Evolutionary conservation across 2,329 filamentous ascomycete species (phyloP), one percentile per base, ranked within the genome.

Genomic region (Ophiostoma sp.): DNA sequence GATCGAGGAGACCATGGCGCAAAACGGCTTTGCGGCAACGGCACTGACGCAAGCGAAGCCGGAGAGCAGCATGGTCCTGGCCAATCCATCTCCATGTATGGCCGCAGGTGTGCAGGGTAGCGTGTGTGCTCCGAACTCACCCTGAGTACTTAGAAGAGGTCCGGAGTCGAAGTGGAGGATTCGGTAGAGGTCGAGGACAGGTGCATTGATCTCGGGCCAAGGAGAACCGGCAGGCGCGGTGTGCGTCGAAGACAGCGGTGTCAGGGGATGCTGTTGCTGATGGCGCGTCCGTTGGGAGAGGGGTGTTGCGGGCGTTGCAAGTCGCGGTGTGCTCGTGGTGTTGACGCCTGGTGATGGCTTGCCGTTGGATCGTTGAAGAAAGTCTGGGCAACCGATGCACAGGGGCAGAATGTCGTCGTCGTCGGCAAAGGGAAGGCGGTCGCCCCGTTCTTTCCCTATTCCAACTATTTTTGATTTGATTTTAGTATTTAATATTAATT

Each of bases 361-460:
- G 66, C 45, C 61, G 59, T 55, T 25, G 8, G 52, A 50, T 63
- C 19, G 61, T 69, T 69, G 66, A n/a, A 36, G 45, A 36, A 22
- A 45, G 31, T 36, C 39, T 48, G 25, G 45, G 45, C 11, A 33
- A 31, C 19, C 28, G 66, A 68, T 68, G 42, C 42, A 68, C 42
- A 68, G 64, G 64, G 64, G 64, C 22, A 68, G 39, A 36, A 52
- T 55, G 66, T 36, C 66, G 68, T 39, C 68, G 68, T 61, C 69
- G 69, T 45, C 48, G 50, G 52, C 19, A 22, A 57, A 57, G 68
- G 50, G 50, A 57, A 70, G 50, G 33, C 31, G 48, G 36, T 36
- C 8, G 50, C 69, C 69, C 69, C 52, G 69, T 70, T 70, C 48
- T 70, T 28, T 70, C 68, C 50, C 48, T 42, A 22, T 31, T 33